Percentiles rank a stretch among this genome's conserved stretches.
Evolutionary conservation across 2,329 filamentous ascomycete species (phyloP).

Genomic region (Lasiodiplodia theobromae): DNA sequence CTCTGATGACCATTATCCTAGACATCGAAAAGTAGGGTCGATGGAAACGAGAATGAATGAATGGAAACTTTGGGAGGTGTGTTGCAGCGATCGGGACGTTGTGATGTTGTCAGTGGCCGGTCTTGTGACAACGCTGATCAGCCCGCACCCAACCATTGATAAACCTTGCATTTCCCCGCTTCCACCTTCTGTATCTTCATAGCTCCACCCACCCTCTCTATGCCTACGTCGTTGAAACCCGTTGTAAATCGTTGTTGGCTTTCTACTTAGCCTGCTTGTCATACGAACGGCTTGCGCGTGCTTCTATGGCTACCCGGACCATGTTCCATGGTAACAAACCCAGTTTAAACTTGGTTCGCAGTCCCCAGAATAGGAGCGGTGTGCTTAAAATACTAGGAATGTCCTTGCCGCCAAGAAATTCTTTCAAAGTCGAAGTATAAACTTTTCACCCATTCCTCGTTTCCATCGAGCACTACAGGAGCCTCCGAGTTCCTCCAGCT

Average conservation of each 20-base stretch:
- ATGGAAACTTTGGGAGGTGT: neutral
- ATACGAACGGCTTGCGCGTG: neutral
- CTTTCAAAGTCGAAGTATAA: neutral
- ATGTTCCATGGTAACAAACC: neutral
- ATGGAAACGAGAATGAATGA: neutral
- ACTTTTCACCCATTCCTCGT: accelerated
- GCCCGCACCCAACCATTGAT: slow-evolving; percentile 1
- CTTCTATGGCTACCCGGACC: neutral
- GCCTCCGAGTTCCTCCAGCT: neutral
- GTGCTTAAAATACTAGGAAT: neutral
- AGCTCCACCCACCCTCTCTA: neutral
- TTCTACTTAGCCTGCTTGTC: neutral
- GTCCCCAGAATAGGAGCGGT: neutral
- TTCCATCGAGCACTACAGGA: neutral
- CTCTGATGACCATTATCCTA: neutral
- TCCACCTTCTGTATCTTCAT: neutral
- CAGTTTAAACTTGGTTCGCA: neutral
- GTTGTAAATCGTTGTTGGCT: neutral
- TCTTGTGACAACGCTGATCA: slow-evolving; percentile 4
- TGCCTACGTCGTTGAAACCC: neutral
- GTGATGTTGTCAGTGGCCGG: neutral
- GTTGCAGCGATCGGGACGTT: neutral
- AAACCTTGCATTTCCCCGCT: neutral
- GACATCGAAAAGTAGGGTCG: neutral
- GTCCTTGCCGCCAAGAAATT: neutral